A percentile compares a stretch with the other conserved stretches of the same genome.
These are phyloP conservation scores for Crataegus laevigata DNA, from an alignment of 306 rosid species.

Conservation along the genomic window DNA sequence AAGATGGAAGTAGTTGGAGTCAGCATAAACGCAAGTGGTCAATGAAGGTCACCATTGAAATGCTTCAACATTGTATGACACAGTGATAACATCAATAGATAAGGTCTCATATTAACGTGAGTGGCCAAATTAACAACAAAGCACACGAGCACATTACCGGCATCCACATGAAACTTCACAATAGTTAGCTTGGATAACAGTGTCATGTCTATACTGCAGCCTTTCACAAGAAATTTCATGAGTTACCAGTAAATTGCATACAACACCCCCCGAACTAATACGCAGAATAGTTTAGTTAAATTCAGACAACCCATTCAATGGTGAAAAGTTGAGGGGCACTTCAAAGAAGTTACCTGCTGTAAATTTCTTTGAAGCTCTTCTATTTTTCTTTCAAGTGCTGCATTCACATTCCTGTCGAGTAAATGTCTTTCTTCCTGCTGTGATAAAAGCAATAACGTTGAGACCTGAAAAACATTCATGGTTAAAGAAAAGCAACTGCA, in stretches of 20 bases:
- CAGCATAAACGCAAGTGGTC: not conserved
- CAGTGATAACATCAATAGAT: not conserved
- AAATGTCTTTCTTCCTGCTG: slow-evolving; percentile 93
- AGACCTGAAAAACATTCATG: slow-evolving; percentile 50
- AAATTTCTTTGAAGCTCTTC: slow-evolving; percentile 89
- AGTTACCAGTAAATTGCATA: not conserved
- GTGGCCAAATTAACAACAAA: not conserved
- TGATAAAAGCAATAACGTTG: slow-evolving; percentile 67
- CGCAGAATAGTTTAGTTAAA: not conserved
- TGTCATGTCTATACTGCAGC: not conserved
- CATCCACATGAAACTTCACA: not conserved
- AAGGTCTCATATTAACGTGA: not conserved
- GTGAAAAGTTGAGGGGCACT: not conserved
- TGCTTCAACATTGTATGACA: not conserved
- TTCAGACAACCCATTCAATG: not conserved
- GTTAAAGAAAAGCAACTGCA: slow-evolving; percentile 4
- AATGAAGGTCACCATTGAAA: not conserved
- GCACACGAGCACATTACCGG: not conserved
- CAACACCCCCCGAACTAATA: not conserved
- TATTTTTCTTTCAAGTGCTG: slow-evolving; percentile 64
- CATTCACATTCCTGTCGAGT: slow-evolving; percentile 72
- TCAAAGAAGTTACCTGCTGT: slow-evolving; percentile 57
- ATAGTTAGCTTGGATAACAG: not conserved
- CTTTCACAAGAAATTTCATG: not conserved
- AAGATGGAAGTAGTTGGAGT: not conserved